Conservation (phyloP, 2,329 filamentous ascomycete species). For the Fusarium chuoi region DNA sequence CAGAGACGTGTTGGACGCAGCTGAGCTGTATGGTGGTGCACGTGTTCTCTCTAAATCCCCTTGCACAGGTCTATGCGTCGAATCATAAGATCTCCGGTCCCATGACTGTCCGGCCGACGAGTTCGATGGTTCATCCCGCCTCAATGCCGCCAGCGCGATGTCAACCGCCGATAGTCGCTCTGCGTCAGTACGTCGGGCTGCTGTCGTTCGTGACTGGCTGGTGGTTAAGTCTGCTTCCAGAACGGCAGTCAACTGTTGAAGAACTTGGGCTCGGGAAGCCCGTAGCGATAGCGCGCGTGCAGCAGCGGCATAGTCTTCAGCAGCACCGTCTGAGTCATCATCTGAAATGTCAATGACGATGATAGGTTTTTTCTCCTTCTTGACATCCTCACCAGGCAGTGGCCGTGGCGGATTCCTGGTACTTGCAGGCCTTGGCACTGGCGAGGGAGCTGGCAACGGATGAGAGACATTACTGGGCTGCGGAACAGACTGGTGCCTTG, state of each 20-base stretch:
- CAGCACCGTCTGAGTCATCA: background rate
- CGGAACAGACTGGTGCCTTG: background rate
- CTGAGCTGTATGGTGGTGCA: background rate
- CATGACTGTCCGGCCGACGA: background rate
- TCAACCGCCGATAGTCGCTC: background rate
- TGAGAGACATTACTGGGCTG: background rate
- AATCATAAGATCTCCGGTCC: background rate
- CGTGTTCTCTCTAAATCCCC: background rate
- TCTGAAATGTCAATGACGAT: background rate
- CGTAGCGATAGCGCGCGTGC: background rate
- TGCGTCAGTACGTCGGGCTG: background rate
- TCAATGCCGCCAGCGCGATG: background rate
- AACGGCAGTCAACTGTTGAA: background rate
- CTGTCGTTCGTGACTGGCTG: background rate
- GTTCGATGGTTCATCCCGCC: background rate
- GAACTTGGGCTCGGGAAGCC: background rate
- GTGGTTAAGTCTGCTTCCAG: background rate
- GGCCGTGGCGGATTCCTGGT: background rate
- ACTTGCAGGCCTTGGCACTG: background rate
- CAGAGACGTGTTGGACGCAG: background rate
- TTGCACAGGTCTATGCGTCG: background rate
- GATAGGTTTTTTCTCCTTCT: background rate
- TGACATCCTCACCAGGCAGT: background rate
- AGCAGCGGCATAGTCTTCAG: background rate
- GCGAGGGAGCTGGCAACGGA: background rate